These are phyloP conservation scores for Chenopodium formosanum DNA, from an alignment of 148 eudicot genomes.

Conservation along the genomic window DNA sequence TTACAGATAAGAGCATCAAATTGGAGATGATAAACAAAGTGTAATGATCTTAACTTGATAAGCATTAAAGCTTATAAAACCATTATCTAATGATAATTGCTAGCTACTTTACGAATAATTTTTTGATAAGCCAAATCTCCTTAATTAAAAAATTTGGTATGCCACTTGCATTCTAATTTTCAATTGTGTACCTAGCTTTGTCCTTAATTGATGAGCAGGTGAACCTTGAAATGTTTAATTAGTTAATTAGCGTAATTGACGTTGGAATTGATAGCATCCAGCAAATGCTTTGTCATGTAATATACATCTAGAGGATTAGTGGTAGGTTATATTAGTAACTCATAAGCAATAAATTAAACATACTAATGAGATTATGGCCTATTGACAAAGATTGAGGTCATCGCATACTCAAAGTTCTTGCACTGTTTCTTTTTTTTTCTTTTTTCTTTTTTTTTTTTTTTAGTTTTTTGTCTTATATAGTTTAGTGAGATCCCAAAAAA, in stretches of 20 bases:
- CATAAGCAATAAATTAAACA: too few relatives aligned
- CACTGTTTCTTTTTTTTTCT: too few relatives aligned
- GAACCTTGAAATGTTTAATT: not conserved
- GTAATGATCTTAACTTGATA: slow-evolving; percentile 10
- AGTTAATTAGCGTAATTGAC: not conserved
- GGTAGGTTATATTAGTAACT: too few relatives aligned
- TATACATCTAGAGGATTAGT: not conserved
- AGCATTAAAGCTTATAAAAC: slow-evolving; percentile 15
- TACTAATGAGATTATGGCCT: too few relatives aligned
- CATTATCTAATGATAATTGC: not conserved
- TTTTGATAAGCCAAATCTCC: not conserved
- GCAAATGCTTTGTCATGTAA: not conserved
- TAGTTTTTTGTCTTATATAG: too few relatives aligned
- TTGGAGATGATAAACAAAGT: not conserved
- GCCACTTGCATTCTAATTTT: not conserved
- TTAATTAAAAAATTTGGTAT: not conserved
- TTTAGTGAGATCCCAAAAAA: too few relatives aligned
- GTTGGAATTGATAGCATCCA: not conserved
- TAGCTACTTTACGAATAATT: not conserved
- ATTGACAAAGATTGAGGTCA: too few relatives aligned
- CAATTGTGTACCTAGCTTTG: not conserved
- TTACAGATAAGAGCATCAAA: not conserved
- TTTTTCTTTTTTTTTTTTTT: too few relatives aligned
- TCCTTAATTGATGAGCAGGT: not conserved
- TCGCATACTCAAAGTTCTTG: too few relatives aligned